phyloP scores from a whole-genome alignment of 1,284 basidiomycete genomes.

The Singerocomus rubriflavus region DNA sequence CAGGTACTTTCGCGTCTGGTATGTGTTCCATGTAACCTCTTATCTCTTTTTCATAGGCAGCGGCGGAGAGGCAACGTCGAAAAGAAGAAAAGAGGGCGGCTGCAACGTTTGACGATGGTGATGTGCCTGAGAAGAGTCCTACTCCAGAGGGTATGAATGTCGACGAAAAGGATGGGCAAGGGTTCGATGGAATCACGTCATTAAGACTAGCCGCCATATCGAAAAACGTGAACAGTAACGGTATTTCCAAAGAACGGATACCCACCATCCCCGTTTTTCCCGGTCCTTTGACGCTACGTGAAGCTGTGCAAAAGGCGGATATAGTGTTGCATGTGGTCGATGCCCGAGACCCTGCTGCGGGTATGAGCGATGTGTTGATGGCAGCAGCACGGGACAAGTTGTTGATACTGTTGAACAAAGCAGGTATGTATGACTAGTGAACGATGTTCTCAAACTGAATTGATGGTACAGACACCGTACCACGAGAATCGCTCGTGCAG shows the following conservation, averaged over 20 bases:
- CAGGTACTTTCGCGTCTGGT: constrained; percentile 40
- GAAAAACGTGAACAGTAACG: not conserved
- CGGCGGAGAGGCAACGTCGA: constrained; percentile 65
- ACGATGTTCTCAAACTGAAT: constrained; percentile 4
- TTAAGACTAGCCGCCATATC: constrained; percentile 10
- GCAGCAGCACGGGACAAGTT: constrained; percentile 46
- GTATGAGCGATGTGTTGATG: constrained; percentile 28
- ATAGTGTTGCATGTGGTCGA: constrained; percentile 85
- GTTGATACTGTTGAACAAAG: constrained; percentile 83
- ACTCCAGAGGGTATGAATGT: constrained; percentile 34
- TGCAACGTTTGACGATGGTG: constrained; percentile 30
- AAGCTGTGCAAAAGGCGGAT: constrained; percentile 82
- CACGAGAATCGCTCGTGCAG: constrained; percentile 72
- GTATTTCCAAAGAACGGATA: constrained; percentile 42
- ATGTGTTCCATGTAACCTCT: not conserved
- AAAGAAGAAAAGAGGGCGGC: constrained; percentile 60
- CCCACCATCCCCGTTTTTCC: constrained; percentile 64
- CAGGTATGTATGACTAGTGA: constrained; percentile 52
- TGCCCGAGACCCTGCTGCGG: constrained; percentile 68
- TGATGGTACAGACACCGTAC: constrained; percentile 67
- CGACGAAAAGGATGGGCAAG: constrained; percentile 23
- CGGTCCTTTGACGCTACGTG: constrained; percentile 62
- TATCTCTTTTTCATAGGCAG: constrained; percentile 38
- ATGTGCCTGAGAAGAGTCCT: constrained; percentile 30
- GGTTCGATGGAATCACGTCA: constrained; percentile 37